Evolutionary conservation across 805 yeast species (phyloP).

Genomic region (Candida suzukii): DNA sequence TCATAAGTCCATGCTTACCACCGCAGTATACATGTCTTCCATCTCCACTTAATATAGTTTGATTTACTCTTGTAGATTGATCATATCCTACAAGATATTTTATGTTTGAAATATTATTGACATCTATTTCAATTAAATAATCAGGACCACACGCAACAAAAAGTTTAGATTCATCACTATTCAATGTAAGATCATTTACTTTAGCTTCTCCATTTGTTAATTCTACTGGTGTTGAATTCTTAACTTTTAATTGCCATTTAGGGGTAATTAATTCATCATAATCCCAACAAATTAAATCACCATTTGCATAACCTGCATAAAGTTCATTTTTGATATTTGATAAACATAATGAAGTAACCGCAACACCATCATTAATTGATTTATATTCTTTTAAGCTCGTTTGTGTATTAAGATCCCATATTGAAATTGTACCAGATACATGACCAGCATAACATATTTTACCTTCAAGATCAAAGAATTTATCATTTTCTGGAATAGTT

Average conservation of each 20-base stretch:
- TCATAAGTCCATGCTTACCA: slow-evolving; percentile 3
- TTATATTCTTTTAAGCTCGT: slow-evolving; percentile 15
- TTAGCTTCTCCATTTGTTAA: not conserved
- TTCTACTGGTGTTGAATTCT: not conserved
- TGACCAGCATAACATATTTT: slow-evolving; percentile 37
- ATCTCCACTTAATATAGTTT: not conserved
- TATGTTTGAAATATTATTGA: not conserved
- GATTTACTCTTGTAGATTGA: not conserved
- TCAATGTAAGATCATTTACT: not conserved
- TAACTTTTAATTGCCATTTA: slow-evolving; percentile 9
- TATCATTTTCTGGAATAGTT: not conserved
- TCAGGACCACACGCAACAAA: not conserved
- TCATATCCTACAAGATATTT: slow-evolving; percentile 2
- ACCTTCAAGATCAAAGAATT: slow-evolving; percentile 43
- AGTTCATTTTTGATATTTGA: slow-evolving; percentile 2
- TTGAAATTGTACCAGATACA: slow-evolving; percentile 30
- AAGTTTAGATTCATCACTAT: not conserved
- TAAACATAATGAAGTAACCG: slow-evolving; percentile 6
- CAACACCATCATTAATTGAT: slow-evolving; percentile 5
- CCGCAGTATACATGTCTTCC: not conserved
- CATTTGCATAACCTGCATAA: slow-evolving; percentile 13
- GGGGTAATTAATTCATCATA: not conserved
- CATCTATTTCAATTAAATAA: not conserved
- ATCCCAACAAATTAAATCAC: slow-evolving; percentile 9
- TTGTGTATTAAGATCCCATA: slow-evolving; percentile 33